Conservation (phyloP, 2,329 filamentous ascomycete species). For the Trichoderma afroharzianum region DNA sequence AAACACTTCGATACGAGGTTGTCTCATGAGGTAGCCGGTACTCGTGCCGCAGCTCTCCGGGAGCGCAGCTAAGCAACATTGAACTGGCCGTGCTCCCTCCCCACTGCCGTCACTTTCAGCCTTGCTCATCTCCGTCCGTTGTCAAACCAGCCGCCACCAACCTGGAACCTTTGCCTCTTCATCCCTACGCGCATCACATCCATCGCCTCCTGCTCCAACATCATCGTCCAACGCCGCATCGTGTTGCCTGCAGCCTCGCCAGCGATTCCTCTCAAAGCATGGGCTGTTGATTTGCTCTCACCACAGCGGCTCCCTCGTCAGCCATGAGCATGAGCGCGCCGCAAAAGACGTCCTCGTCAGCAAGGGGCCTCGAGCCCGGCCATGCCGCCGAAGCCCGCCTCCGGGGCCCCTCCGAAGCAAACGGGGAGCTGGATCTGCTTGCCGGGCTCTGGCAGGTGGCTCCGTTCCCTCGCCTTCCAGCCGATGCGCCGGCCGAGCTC, state of each 20-base stretch:
- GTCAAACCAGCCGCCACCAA: constrained; percentile 7
- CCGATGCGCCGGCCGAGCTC: constrained; percentile 58
- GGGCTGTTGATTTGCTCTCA: constrained; percentile 1
- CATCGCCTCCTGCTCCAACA: neutral
- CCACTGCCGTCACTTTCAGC: constrained; percentile 11
- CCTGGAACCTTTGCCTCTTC: neutral
- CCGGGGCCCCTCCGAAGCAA: constrained; percentile 23
- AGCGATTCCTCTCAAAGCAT: constrained; percentile 6
- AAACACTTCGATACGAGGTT: neutral
- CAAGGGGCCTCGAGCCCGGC: constrained; percentile 14
- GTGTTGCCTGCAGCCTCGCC: neutral
- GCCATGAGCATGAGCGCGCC: constrained; percentile 24
- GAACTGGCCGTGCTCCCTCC: neutral
- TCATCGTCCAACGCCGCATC: neutral
- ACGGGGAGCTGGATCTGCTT: constrained; percentile 46
- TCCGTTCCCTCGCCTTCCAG: constrained; percentile 55
- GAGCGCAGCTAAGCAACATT: neutral
- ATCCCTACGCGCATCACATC: neutral
- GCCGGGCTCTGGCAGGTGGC: constrained; percentile 60
- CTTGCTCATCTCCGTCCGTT: constrained; percentile 7
- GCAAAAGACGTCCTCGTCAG: constrained; percentile 18
- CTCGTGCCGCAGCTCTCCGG: neutral
- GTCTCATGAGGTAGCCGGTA: neutral
- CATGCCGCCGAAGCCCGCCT: constrained; percentile 13
- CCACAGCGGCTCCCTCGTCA: constrained; percentile 15